These are phyloP conservation scores for Yamadazyma nakazawae DNA, from an alignment of 805 yeast genomes.

Conservation along the genomic window DNA sequence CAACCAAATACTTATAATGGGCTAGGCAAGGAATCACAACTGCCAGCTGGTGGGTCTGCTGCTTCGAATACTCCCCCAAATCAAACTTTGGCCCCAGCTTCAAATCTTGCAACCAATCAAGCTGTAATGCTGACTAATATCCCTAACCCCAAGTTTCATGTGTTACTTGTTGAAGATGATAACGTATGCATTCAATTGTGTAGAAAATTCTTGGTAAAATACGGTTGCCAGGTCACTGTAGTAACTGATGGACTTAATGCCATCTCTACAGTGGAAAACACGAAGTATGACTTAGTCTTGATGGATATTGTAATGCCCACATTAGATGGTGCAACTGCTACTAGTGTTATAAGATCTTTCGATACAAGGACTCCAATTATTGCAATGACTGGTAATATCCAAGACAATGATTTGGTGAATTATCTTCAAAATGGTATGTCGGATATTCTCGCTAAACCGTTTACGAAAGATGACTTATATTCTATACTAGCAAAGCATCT, in stretches of 20 bases:
- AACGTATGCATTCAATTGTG: constrained; percentile 80
- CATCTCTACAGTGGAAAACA: constrained; percentile 67
- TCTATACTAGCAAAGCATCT: constrained; percentile 74
- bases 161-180: constrained; percentile 76
- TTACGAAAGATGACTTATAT: constrained; percentile 81
- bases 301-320: constrained; percentile 93
- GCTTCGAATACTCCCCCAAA: constrained; percentile 6
- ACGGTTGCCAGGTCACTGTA: constrained; percentile 90
- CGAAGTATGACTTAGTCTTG: constrained; percentile 69
- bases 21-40: not conserved
- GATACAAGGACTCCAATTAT: constrained; percentile 86
- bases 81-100: constrained; percentile 1
- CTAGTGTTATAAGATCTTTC: constrained; percentile 81
- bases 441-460: constrained; percentile 91
- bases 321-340: constrained; percentile 85
- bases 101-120: not conserved
- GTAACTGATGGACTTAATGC: constrained; percentile 93
- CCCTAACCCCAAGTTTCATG: constrained; percentile 56
- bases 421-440: constrained; percentile 87
- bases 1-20: not conserved
- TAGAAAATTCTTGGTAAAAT: constrained; percentile 74
- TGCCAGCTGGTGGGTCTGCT: constrained; percentile 5
- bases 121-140: constrained; percentile 21
- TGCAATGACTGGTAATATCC: constrained; percentile 90
- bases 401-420: constrained; percentile 74